Evolutionary conservation across 2,329 filamentous ascomycete genomes (phyloP).

Genomic region (Talaromyces piceae): DNA sequence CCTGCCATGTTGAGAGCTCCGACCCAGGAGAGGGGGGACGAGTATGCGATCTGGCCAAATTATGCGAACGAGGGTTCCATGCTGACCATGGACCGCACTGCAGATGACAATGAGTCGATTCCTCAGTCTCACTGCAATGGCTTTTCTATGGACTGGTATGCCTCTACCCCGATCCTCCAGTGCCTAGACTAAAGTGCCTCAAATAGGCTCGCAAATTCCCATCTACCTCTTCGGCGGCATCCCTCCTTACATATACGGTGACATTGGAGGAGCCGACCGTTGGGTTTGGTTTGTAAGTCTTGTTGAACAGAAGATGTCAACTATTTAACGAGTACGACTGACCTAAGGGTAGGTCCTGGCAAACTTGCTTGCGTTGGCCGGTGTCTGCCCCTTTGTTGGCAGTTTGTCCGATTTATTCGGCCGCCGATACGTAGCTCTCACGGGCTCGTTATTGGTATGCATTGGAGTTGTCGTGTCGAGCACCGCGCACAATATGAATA

Average conservation of each 20-base stretch:
- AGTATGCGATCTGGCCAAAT: conserved; percentile 1
- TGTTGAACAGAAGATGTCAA: neutral
- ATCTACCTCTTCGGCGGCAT: conserved; percentile 47
- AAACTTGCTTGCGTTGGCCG: conserved; percentile 49
- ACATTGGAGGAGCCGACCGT: conserved; percentile 53
- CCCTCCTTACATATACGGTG: conserved; percentile 50
- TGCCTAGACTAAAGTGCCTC: neutral
- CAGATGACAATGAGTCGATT: conserved; percentile 46
- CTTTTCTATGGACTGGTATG: conserved; percentile 54
- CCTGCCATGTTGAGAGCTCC: neutral
- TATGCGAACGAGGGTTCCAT: too few species aligned
- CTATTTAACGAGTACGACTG: neutral
- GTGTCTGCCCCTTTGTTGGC: conserved; percentile 58
- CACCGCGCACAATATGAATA: conserved; percentile 52
- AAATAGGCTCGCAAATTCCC: conserved; percentile 42
- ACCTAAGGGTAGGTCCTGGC: conserved; percentile 32
- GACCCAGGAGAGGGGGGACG: neutral
- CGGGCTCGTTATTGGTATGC: conserved; percentile 48
- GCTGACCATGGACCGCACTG: conserved; percentile 14
- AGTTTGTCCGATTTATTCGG: conserved; percentile 58
- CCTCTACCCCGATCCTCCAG: neutral
- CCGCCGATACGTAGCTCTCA: conserved; percentile 52
- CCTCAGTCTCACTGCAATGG: conserved; percentile 52
- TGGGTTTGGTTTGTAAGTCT: conserved; percentile 53
- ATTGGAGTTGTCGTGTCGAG: conserved; percentile 54